Evolutionary conservation across 495 filamentous ascomycete species (phyloP).

Genomic region (Astrothelium macrocarpum): DNA sequence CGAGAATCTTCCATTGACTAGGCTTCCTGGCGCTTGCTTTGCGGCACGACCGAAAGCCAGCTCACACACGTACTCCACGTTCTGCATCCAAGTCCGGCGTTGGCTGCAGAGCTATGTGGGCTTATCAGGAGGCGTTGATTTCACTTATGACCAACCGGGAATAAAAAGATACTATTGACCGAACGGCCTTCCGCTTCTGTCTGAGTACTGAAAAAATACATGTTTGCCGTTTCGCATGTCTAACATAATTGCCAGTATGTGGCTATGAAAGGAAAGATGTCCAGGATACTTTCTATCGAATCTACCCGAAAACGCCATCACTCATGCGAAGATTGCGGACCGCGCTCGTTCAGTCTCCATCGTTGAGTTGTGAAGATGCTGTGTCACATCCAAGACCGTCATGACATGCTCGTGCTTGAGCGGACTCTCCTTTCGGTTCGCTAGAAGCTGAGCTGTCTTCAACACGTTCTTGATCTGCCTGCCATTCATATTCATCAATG

Average conservation of each 20-base stretch:
- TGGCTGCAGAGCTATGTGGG: background rate
- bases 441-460: slow-evolving; percentile 44
- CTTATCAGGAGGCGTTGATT: background rate
- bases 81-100: background rate
- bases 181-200: background rate
- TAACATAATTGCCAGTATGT: background rate
- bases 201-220: background rate
- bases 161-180: background rate
- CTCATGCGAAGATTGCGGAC: slow-evolving; percentile 13
- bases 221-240: background rate
- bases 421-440: slow-evolving; percentile 28
- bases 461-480: slow-evolving; percentile 57
- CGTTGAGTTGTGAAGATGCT: slow-evolving; percentile 31
- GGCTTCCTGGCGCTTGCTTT: no score
- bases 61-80: background rate
- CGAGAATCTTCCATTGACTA: no score
- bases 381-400: slow-evolving; percentile 39
- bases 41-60: background rate
- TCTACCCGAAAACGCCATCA: background rate
- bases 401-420: slow-evolving; percentile 37
- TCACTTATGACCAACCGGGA: background rate
- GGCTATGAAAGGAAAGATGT: background rate
- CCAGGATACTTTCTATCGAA: background rate
- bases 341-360: slow-evolving; percentile 22
- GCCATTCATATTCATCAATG: slow-evolving; percentile 45